Conservation (phyloP, 2,329 filamentous ascomycete genomes). For the Penicillium sp. region DNA sequence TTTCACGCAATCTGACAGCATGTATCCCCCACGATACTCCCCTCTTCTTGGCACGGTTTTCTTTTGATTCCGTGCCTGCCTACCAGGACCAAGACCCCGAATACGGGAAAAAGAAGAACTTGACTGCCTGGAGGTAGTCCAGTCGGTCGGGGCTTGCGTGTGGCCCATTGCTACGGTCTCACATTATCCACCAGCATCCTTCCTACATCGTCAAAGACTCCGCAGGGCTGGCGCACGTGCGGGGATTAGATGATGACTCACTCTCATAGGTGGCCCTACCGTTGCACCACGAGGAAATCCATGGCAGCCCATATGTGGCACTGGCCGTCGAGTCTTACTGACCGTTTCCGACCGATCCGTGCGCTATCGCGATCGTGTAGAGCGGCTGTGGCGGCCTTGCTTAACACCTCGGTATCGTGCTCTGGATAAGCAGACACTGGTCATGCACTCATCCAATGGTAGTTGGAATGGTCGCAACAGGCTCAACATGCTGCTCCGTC, state of each 20-base stretch:
- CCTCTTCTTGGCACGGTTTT: not conserved
- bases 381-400: constrained; percentile 28
- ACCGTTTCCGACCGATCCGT: constrained; percentile 21
- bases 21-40: not conserved
- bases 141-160: not conserved
- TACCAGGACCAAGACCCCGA: not conserved
- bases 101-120: not conserved
- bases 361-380: constrained; percentile 17
- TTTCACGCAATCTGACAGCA: not conserved
- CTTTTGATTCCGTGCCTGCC: not conserved
- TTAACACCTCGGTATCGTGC: not conserved
- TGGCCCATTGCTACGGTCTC: not conserved
- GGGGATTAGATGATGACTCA: not conserved
- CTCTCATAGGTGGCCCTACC: constrained; percentile 4
- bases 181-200: not conserved
- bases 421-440: not conserved
- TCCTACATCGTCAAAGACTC: not conserved
- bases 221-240: not conserved
- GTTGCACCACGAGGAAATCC: not conserved
- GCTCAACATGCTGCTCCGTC: not conserved
- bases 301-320: not conserved
- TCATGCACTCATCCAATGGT: not conserved
- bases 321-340: not conserved
- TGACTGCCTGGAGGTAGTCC: not conserved
- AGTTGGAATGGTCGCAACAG: not conserved